Evolutionary conservation across 2,329 filamentous ascomycete species (phyloP).

Genomic region (Neurospora sp.): DNA sequence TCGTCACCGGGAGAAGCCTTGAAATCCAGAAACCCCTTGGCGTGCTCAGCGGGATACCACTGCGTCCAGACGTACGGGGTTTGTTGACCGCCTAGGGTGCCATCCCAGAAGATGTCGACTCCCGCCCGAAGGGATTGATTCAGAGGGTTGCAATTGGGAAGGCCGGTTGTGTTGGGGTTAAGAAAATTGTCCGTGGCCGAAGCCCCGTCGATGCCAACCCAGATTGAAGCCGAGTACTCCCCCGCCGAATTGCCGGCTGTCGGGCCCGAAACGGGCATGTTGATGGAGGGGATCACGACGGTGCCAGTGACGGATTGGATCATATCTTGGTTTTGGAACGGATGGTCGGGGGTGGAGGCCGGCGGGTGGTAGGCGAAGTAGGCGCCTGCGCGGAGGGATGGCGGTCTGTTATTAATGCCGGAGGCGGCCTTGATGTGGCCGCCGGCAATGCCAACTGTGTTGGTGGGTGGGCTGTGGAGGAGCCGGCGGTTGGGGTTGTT

Average conservation of each 20-base stretch:
- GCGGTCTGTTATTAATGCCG: background rate
- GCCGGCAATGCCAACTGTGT: background rate
- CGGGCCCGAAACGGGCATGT: conserved; percentile 10
- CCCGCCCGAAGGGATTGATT: conserved; percentile 11
- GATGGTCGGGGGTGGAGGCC: background rate
- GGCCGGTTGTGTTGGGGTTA: too few species aligned
- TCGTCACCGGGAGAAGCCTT: conserved; percentile 8
- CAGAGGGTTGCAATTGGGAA: background rate
- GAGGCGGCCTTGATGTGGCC: background rate
- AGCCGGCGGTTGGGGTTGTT: conserved; percentile 3
- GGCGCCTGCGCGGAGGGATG: conserved; percentile 12
- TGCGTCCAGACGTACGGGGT: conserved; percentile 13
- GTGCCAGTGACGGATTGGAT: background rate
- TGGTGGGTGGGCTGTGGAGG: conserved; percentile 8
- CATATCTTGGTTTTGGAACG: background rate
- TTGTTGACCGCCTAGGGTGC: conserved; percentile 8
- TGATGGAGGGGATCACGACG: conserved; percentile 11
- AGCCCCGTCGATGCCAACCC: conserved; percentile 14
- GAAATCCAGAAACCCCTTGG: conserved; percentile 3
- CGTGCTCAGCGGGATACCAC: background rate
- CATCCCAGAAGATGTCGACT: conserved; percentile 15
- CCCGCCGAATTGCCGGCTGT: conserved; percentile 11
- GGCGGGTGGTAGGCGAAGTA: conserved; percentile 1
- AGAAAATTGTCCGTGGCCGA: background rate
- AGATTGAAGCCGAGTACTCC: conserved; percentile 14